phyloP scores from a whole-genome alignment of 441 rosid genomes.

The Arabidopsis lyrata region DNA sequence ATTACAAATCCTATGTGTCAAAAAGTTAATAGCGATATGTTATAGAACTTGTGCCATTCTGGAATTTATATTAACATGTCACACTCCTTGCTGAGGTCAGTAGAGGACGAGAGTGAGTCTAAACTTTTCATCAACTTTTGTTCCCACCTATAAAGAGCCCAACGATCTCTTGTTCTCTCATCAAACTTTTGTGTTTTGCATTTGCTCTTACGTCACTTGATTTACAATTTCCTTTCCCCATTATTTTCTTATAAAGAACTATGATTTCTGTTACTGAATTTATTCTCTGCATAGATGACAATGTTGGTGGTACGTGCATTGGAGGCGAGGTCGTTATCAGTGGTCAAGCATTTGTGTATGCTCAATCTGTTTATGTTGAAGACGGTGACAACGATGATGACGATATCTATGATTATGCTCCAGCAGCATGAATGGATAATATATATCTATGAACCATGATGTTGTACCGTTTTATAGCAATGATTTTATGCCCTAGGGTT shows the following conservation, averaged over 20 bases:
- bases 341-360: background rate
- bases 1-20: constrained; percentile 10
- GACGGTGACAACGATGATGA: constrained; percentile 23
- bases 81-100: constrained; percentile 11
- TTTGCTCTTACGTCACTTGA: background rate
- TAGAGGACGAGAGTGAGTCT: background rate
- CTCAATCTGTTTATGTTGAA: background rate
- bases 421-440: constrained; percentile 6
- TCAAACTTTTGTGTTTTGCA: background rate
- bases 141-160: background rate
- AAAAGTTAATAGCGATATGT: background rate
- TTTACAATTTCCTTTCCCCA: background rate
- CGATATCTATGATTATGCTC: constrained; percentile 17
- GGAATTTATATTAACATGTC: background rate
- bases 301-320: background rate
- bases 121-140: background rate
- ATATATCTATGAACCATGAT: background rate
- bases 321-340: background rate
- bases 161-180: background rate
- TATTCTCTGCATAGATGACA: background rate
- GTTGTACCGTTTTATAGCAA: background rate
- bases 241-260: background rate
- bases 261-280: background rate
- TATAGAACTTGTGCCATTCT: background rate
- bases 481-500: background rate